A percentile compares a stretch with the other conserved stretches of the same genome.
Conservation (phyloP, 1,284 basidiomycete species). For the Puccinia polysora region DNA sequence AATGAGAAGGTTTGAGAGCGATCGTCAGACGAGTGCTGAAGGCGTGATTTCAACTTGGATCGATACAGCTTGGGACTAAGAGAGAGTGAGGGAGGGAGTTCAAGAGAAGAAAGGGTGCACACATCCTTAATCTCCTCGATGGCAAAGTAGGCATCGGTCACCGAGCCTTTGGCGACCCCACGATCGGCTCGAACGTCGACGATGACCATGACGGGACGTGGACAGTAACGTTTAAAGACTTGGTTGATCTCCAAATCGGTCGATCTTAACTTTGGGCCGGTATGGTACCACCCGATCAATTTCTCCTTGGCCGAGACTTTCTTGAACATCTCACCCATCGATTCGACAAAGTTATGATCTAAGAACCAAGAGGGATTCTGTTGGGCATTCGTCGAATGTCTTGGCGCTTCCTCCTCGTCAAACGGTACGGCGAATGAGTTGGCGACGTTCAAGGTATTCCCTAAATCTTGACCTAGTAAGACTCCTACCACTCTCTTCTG, state of each 20-base stretch:
- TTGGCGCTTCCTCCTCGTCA: slow-evolving; percentile 78
- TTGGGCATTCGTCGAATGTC: not conserved
- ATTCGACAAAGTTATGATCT: slow-evolving; percentile 95
- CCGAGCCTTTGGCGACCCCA: slow-evolving; percentile 66
- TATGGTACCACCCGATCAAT: slow-evolving; percentile 98
- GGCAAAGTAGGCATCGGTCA: slow-evolving; percentile 94
- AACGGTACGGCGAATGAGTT: slow-evolving; percentile 96
- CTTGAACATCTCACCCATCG: slow-evolving; percentile 99
- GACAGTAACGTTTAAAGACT: slow-evolving; percentile 86
- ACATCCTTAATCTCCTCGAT: slow-evolving; percentile 99
- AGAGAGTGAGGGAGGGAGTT: not conserved
- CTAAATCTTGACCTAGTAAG: slow-evolving; percentile 87
- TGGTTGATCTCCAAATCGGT: slow-evolving; percentile 98
- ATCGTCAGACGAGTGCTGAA: too few species aligned
- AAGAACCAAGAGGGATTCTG: slow-evolving; percentile 69
- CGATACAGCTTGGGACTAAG: not conserved
- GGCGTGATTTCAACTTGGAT: too few species aligned
- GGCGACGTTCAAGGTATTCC: slow-evolving; percentile 87
- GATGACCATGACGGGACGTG: slow-evolving; percentile 94
- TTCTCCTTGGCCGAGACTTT: slow-evolving; percentile 92
- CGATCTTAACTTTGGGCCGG: slow-evolving; percentile 87
- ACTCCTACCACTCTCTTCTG: slow-evolving; percentile 86
- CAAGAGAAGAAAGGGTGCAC: slow-evolving; percentile 53
- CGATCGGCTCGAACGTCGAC: slow-evolving; percentile 77
- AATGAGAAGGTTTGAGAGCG: too few species aligned